Evolutionary conservation across 2,329 filamentous ascomycete species (phyloP).

Genomic region (Parastagonospora avenae): DNA sequence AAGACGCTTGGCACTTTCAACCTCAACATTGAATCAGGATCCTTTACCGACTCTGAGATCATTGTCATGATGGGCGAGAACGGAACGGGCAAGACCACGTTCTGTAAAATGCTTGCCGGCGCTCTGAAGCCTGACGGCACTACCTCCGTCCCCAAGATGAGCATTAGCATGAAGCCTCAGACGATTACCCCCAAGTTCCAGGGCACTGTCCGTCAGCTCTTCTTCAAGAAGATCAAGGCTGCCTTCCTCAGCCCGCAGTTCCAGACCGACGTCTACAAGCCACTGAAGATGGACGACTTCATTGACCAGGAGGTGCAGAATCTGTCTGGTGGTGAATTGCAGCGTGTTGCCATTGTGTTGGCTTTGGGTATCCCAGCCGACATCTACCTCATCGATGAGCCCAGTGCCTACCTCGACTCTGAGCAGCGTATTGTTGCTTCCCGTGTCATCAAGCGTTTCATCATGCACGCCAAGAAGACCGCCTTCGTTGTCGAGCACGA

Average conservation of each 20-base stretch:
- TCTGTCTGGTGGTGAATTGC: conserved; percentile 97
- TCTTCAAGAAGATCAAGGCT: conserved; percentile 99
- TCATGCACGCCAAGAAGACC: conserved; percentile 99
- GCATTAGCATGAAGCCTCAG: conserved; percentile 99
- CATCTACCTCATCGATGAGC: conserved; percentile 98
- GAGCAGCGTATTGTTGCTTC: conserved; percentile 98
- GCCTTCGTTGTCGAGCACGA: conserved; percentile 99
- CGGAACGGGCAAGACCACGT: conserved; percentile 98
- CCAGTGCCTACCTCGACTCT: conserved; percentile 83
- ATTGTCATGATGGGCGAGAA: conserved; percentile 99
- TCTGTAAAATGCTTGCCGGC: conserved; percentile 94
- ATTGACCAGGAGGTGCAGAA: conserved; percentile 99
- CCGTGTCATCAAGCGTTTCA: conserved; percentile 98
- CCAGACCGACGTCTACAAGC: conserved; percentile 99
- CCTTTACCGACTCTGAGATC: conserved; percentile 97
- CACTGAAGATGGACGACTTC: conserved; percentile 98
- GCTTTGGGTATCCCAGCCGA: conserved; percentile 95
- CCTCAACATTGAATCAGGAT: conserved; percentile 77
- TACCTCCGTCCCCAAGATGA: conserved; percentile 84
- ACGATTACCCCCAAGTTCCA: conserved; percentile 99
- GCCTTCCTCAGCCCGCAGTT: conserved; percentile 97
- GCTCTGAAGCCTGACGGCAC: conserved; percentile 87
- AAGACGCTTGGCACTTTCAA: conserved; percentile 92
- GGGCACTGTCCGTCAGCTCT: conserved; percentile 94
- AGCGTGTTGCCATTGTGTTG: conserved; percentile 97